Conservation (phyloP, 2,329 filamentous ascomycete species). For the Aspergillus ustus region DNA sequence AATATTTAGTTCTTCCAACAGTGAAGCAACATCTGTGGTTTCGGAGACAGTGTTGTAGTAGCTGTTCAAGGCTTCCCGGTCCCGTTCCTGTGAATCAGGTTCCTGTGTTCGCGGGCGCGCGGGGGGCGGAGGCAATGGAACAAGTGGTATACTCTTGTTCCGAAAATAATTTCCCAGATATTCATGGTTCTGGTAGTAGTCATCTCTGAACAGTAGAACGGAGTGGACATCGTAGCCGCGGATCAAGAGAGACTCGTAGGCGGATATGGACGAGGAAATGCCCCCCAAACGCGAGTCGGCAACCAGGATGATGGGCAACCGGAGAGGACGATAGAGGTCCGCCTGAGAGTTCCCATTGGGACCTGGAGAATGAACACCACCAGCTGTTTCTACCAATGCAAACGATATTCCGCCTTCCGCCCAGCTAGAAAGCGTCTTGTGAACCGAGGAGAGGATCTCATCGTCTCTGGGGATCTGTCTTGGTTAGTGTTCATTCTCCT, state of each 20-base stretch:
- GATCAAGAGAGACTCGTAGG: conserved; percentile 77
- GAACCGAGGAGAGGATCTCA: conserved; percentile 56
- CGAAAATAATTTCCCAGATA: conserved; percentile 73
- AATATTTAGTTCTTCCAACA: conserved; percentile 58
- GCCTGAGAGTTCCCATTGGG: conserved; percentile 78
- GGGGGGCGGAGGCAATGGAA: conserved; percentile 65
- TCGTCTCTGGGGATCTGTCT: conserved; percentile 55
- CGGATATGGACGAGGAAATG: conserved; percentile 78
- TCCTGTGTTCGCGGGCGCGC: conserved; percentile 35
- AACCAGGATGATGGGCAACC: conserved; percentile 74
- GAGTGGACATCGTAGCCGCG: conserved; percentile 77
- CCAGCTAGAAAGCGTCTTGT: conserved; percentile 46
- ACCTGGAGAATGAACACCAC: conserved; percentile 78
- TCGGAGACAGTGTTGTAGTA: conserved; percentile 65
- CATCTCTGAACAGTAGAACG: conserved; percentile 70
- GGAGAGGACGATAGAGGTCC: conserved; percentile 74
- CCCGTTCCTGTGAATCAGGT: conserved; percentile 46
- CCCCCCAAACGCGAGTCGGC: conserved; percentile 78
- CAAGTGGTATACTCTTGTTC: conserved; percentile 61
- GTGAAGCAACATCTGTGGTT: conserved; percentile 44
- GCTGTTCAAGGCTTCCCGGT: conserved; percentile 61
- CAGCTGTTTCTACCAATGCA: conserved; percentile 78
- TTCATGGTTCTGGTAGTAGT: conserved; percentile 67
- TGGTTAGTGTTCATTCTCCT: conserved; percentile 8
- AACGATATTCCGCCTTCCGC: conserved; percentile 53